Conservation (phyloP, 2,329 filamentous ascomycete genomes). For the Byssoonygena ceratinophila region DNA sequence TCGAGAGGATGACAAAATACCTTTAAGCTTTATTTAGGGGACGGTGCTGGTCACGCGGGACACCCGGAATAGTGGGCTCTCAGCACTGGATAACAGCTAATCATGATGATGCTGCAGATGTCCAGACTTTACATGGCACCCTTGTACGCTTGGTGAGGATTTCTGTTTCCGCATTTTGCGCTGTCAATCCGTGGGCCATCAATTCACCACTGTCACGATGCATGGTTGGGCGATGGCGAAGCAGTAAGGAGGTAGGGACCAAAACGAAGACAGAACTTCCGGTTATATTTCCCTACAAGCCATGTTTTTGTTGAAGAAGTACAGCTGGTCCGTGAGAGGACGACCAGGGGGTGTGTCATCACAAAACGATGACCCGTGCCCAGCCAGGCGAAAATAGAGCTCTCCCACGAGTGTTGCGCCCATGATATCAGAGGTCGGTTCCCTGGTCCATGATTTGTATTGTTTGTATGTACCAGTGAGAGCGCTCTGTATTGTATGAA, state of each 20-base stretch:
- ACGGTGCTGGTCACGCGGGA: constrained; percentile 5
- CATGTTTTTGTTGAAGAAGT: too few relatives aligned
- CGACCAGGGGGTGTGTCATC: too few relatives aligned
- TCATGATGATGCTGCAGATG: neutral
- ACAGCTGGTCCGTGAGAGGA: too few relatives aligned
- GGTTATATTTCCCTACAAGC: neutral
- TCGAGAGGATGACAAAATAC: neutral
- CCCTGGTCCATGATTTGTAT: neutral
- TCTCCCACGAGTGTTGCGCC: neutral
- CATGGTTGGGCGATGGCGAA: too few relatives aligned
- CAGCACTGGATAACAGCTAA: neutral
- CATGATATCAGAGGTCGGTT: neutral
- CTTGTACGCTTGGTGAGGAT: neutral
- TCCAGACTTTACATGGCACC: neutral
- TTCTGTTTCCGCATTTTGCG: constrained; percentile 2
- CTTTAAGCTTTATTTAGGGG: neutral
- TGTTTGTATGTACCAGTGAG: neutral
- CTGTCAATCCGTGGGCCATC: neutral
- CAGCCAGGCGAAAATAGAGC: neutral
- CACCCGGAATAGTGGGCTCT: constrained; percentile 1
- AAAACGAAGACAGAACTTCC: neutral
- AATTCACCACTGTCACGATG: too few relatives aligned
- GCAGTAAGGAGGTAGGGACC: neutral
- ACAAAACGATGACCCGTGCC: neutral
- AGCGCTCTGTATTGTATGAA: neutral